Conservation (phyloP, 176 grass and related monocot species). For the Coix lacrymajobi region DNA sequence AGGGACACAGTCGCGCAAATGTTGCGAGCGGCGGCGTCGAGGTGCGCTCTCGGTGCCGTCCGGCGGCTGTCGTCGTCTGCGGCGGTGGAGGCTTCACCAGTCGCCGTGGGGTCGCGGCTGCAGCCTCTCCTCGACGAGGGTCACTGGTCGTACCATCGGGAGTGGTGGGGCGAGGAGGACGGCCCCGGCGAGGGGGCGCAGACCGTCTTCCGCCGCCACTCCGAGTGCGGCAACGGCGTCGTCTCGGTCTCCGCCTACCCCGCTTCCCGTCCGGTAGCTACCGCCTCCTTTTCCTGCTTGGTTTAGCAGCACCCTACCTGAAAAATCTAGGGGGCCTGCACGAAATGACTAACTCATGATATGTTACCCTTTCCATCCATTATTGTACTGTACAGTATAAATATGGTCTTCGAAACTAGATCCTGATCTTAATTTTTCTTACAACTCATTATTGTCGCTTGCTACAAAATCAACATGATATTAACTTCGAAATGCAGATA, state of each 20-base stretch:
- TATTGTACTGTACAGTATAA: neutral
- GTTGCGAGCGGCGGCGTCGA: slow-evolving; percentile 33
- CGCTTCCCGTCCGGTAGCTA: slow-evolving; percentile 53
- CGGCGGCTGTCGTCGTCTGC: slow-evolving; percentile 34
- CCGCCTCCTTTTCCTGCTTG: neutral
- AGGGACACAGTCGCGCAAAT: neutral
- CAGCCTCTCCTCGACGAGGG: slow-evolving; percentile 47
- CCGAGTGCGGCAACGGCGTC: slow-evolving; percentile 69
- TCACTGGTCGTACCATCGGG: slow-evolving; percentile 61
- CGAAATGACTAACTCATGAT: neutral
- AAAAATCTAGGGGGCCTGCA: neutral
- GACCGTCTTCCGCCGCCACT: slow-evolving; percentile 57
- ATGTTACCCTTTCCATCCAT: neutral
- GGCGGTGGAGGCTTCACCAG: neutral
- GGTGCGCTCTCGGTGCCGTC: slow-evolving; percentile 10
- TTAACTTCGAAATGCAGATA: neutral
- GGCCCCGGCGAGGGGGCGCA: slow-evolving; percentile 41
- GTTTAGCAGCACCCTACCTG: neutral
- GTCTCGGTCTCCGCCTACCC: slow-evolving; percentile 82
- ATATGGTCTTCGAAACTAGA: neutral
- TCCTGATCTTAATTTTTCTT: neutral
- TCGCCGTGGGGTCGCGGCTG: neutral
- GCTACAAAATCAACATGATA: neutral
- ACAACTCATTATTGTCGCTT: neutral
- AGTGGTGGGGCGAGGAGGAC: slow-evolving; percentile 80